Conservation (phyloP, 1,139 yeast genomes). For the Zhuliangozyma parablackwelliae region DNA sequence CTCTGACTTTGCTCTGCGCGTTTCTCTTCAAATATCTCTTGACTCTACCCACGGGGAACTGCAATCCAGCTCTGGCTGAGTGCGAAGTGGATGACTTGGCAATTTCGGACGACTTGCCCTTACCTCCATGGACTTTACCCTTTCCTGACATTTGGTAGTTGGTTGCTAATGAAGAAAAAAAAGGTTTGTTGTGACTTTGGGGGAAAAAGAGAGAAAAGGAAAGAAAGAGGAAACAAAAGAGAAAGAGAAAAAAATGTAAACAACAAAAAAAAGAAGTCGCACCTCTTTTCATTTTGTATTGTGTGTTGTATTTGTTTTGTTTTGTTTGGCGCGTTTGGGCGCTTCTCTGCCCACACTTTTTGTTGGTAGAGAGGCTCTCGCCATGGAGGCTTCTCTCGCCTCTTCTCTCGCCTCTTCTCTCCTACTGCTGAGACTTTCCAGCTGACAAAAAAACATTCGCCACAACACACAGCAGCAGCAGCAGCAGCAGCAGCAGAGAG, state of each 20-base stretch:
- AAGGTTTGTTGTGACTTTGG: conserved; percentile 3
- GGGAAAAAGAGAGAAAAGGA: conserved; percentile 6
- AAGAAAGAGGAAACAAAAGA: conserved; percentile 2
- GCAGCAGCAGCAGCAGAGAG: conserved; percentile 15
- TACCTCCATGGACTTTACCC: conserved; percentile 96
- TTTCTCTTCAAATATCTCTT: conserved; percentile 89
- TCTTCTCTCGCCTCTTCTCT: too few species aligned
- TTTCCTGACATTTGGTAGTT: conserved; percentile 57
- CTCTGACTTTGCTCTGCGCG: conserved; percentile 92
- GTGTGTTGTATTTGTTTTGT: too few species aligned
- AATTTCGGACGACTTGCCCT: conserved; percentile 81
- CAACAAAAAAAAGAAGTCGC: conserved; percentile 10
- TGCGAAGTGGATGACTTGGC: conserved; percentile 73
- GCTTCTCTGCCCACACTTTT: too few species aligned
- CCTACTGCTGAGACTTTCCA: too few species aligned
- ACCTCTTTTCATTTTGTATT: too few species aligned
- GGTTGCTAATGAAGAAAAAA: not conserved
- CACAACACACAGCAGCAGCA: too few species aligned
- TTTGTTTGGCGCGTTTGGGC: too few species aligned
- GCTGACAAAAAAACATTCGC: too few species aligned
- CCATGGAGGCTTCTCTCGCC: too few species aligned
- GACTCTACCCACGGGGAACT: conserved; percentile 98
- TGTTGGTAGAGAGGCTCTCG: too few species aligned
- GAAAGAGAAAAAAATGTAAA: conserved; percentile 2
- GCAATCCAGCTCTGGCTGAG: conserved; percentile 95